Evolutionary conservation across 495 filamentous ascomycete species (phyloP), one percentile per base, ranked within the genome.

Genomic region (Penicillium manginii): DNA sequence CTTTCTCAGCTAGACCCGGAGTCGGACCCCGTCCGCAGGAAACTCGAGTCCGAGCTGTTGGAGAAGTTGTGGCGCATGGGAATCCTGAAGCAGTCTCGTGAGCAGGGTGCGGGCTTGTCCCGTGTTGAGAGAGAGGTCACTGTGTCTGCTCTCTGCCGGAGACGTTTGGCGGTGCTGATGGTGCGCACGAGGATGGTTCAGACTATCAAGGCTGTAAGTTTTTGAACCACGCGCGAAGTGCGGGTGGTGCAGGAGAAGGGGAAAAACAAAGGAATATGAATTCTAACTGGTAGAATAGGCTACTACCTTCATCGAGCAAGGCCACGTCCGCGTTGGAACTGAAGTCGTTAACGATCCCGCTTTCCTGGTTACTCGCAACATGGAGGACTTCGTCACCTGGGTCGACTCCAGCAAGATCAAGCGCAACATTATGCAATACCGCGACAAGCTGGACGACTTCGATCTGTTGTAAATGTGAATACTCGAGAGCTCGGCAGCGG

Each of bases 371-470:
- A 80, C 76, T 32, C 81, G 87, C 58, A 91, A 87, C 64, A 89
- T 96, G 87, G 94, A 98, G 77, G 94, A 98, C 73, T 97, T 93
- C 57, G 89, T 98, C 22, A 98, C 94, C 4, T 98, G 94, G 94
- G 90, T 93, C 29, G 91, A 96, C 63, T 89, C 88, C 51, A 93
- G 89, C 71, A 97, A 97, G 89, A 96, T 98, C 77, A 97, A 94
- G 87, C 82, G 88, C 67, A 93, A 88, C 64, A 93, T 97, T 55
- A 84, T 96, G 85, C 88, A 86, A 69, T 98, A 98, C 70, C 85
- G 92, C 57, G 91, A 96, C 73, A 91, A 96, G 77, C 71, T 96
- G 77, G 94, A 98, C 79, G 94, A 98, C 75, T 98, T 93, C 69
- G 96, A 98, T 79, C 78, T 97, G 64, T 77, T 97, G 63, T 96